These are phyloP conservation scores for Trichosporon ovoides DNA, from an alignment of 1,284 basidiomycete genomes.

Conservation along the genomic window DNA sequence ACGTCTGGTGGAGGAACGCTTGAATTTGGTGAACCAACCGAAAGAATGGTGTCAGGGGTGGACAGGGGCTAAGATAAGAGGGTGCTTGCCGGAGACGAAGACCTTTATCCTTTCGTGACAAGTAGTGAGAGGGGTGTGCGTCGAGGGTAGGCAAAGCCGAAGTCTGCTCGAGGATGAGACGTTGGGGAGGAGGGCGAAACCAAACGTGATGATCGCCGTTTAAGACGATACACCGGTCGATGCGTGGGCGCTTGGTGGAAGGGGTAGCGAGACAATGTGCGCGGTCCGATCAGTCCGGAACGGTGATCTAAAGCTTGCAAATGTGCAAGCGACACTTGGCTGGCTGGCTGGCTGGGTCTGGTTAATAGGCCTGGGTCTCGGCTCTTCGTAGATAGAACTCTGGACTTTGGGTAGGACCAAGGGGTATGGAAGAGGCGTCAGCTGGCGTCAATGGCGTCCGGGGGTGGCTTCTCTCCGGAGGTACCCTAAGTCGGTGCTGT, in stretches of 20 bases:
- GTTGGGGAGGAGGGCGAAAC: too few relatives aligned
- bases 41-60: background rate
- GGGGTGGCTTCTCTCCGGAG: conserved; percentile 1
- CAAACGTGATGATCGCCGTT: too few relatives aligned
- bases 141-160: background rate
- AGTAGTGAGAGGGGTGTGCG: background rate
- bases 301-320: too few relatives aligned
- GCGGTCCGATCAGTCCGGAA: too few relatives aligned
- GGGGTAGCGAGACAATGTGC: too few relatives aligned
- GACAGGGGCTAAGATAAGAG: background rate
- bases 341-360: too few relatives aligned
- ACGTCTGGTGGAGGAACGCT: background rate
- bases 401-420: background rate
- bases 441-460: background rate
- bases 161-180: too few relatives aligned
- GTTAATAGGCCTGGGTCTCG: background rate
- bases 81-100: background rate
- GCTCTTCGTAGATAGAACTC: background rate
- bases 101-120: background rate
- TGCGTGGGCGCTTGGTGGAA: too few relatives aligned
- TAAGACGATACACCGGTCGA: too few relatives aligned
- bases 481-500: background rate
- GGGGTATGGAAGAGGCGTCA: background rate
- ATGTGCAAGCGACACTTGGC: too few relatives aligned
- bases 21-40: background rate